Evolutionary conservation across 495 filamentous ascomycete species (phyloP).

Genomic region (Neurospora sp.): DNA sequence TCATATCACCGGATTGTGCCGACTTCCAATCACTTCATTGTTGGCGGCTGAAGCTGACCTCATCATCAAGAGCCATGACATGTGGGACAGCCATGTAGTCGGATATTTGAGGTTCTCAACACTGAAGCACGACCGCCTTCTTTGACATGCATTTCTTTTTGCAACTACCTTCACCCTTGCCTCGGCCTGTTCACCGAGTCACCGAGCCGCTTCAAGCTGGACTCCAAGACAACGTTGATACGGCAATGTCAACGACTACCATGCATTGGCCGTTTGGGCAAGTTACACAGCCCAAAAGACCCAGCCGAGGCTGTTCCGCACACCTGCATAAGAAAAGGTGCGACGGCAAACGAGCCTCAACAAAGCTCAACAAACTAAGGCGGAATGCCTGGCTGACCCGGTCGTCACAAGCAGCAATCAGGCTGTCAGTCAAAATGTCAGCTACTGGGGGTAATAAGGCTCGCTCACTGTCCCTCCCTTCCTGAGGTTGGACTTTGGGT

Average conservation of each 20-base stretch:
- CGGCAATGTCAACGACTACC: background rate
- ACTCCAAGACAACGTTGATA: background rate
- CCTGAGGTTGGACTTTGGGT: background rate
- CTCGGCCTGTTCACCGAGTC: background rate
- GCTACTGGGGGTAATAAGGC: background rate
- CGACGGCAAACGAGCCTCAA: background rate
- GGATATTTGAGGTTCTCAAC: background rate
- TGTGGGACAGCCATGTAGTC: background rate
- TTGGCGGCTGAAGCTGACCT: background rate
- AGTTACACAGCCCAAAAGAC: background rate
- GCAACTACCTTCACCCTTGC: background rate
- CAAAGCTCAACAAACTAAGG: background rate
- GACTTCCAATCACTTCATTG: background rate
- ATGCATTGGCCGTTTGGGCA: background rate
- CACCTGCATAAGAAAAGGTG: background rate
- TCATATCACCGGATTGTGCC: background rate
- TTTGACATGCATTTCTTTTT: background rate
- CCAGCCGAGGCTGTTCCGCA: background rate
- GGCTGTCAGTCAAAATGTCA: background rate
- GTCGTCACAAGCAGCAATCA: background rate
- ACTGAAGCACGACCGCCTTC: background rate
- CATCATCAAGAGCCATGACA: background rate
- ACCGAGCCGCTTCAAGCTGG: background rate
- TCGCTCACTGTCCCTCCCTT: background rate
- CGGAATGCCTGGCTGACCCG: background rate